phyloP scores from a whole-genome alignment of 352 stramenopile genomes.

The Pythium aristosporum region DNA sequence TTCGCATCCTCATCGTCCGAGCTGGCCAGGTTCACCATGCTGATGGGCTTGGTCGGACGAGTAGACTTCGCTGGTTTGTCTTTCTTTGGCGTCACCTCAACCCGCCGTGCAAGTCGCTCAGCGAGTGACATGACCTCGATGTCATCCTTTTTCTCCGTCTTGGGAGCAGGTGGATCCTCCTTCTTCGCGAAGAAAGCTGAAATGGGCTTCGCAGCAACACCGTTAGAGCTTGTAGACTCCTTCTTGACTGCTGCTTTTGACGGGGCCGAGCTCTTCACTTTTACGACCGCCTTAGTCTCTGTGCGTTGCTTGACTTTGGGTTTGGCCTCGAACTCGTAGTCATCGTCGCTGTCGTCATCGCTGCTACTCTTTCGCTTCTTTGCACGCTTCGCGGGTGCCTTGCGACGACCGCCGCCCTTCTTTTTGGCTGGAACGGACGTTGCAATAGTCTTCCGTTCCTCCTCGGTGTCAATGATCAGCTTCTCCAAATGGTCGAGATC shows the following conservation, averaged over 20 bases:
- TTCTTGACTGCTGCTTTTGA: constrained; percentile 27
- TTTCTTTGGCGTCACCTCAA: constrained; percentile 51
- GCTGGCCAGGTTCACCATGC: constrained; percentile 42
- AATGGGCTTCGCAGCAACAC: constrained; percentile 27
- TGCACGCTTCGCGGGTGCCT: constrained; percentile 34
- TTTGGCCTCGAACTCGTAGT: constrained; percentile 50
- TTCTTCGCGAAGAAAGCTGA: constrained; percentile 49
- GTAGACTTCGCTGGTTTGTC: constrained; percentile 30
- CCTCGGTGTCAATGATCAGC: constrained; percentile 67
- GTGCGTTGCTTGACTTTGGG: constrained; percentile 45
- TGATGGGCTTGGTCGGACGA: constrained; percentile 18
- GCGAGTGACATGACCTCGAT: constrained; percentile 73
- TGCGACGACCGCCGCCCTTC: constrained; percentile 27
- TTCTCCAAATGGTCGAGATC: constrained; percentile 92
- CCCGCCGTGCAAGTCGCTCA: constrained; percentile 58
- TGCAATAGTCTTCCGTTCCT: constrained; percentile 48
- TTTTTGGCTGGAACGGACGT: constrained; percentile 68
- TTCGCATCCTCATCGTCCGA: constrained; percentile 40
- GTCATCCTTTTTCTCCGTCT: constrained; percentile 55
- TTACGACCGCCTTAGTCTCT: constrained; percentile 27
- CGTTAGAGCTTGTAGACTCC: constrained; percentile 19
- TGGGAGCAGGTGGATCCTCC: constrained; percentile 24
- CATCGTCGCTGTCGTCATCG: constrained; percentile 47
- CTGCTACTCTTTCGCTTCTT: constrained; percentile 59
- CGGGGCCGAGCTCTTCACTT: constrained; percentile 21